phyloP scores from a whole-genome alignment of 208 protist species.

The Endotrypanum monterogeii region DNA sequence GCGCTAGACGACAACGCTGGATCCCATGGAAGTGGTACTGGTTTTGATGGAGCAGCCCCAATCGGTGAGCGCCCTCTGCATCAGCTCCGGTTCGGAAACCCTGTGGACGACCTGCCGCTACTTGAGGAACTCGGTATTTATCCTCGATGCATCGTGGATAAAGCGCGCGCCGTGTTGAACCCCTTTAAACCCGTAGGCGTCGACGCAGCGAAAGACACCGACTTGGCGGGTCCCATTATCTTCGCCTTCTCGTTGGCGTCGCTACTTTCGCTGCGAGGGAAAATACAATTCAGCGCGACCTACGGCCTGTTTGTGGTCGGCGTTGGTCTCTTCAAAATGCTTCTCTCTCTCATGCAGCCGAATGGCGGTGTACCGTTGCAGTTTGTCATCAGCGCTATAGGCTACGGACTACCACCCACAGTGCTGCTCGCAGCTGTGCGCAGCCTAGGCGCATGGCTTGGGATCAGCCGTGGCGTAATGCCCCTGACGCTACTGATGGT shows the following conservation, averaged over 20 bases:
- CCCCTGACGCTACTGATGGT: slow-evolving; percentile 50
- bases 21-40: not conserved
- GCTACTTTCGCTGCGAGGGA: slow-evolving; percentile 70
- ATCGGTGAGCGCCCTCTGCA: slow-evolving; percentile 38
- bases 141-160: slow-evolving; percentile 54
- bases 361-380: slow-evolving; percentile 47
- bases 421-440: slow-evolving; percentile 62
- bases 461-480: slow-evolving; percentile 33
- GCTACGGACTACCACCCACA: slow-evolving; percentile 82
- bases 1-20: slow-evolving; percentile 19
- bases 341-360: slow-evolving; percentile 77
- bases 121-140: slow-evolving; percentile 83
- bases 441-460: slow-evolving; percentile 45
- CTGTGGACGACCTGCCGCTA: slow-evolving; percentile 79
- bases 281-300: slow-evolving; percentile 84
- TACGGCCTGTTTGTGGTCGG: slow-evolving; percentile 80
- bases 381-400: slow-evolving; percentile 76
- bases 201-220: slow-evolving; percentile 51
- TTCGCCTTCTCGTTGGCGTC: slow-evolving; percentile 75
- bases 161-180: slow-evolving; percentile 70
- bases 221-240: slow-evolving; percentile 74
- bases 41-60: slow-evolving; percentile 1
- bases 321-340: slow-evolving; percentile 64
- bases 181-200: slow-evolving; percentile 48
- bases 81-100: slow-evolving; percentile 80